phyloP scores from a whole-genome alignment of 2,329 filamentous ascomycete genomes.

The Talaromyces amestolkiae region DNA sequence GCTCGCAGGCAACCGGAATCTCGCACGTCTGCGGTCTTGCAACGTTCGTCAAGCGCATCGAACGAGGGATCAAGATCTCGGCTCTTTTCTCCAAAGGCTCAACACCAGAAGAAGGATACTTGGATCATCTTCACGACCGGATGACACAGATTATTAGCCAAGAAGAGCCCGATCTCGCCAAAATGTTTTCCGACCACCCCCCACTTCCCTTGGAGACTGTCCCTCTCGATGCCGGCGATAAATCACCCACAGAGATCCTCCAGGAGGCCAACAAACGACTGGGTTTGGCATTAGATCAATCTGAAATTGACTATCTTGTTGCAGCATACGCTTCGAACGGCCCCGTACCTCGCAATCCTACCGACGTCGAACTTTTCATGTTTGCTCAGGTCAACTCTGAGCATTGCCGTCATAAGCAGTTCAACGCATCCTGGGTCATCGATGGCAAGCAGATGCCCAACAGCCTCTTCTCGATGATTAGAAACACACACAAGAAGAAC shows the following conservation, averaged over 20 bases:
- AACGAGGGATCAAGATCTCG: slow-evolving; percentile 78
- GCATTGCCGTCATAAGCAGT: slow-evolving; percentile 85
- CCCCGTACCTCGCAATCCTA: slow-evolving; percentile 60
- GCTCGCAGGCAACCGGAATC: slow-evolving; percentile 91
- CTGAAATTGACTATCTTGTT: slow-evolving; percentile 93
- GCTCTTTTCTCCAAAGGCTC: slow-evolving; percentile 58
- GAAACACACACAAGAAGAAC: slow-evolving; percentile 79
- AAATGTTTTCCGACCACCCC: slow-evolving; percentile 73
- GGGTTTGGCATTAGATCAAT: slow-evolving; percentile 80
- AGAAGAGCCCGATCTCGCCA: slow-evolving; percentile 64
- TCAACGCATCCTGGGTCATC: slow-evolving; percentile 95
- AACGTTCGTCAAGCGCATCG: slow-evolving; percentile 70
- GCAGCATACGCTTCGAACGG: slow-evolving; percentile 69
- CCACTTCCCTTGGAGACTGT: slow-evolving; percentile 69
- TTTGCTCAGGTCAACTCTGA: slow-evolving; percentile 99
- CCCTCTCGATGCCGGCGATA: slow-evolving; percentile 65
- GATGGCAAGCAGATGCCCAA: slow-evolving; percentile 76
- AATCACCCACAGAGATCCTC: slow-evolving; percentile 67
- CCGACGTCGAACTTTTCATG: slow-evolving; percentile 98
- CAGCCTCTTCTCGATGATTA: slow-evolving; percentile 92
- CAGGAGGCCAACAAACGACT: slow-evolving; percentile 79
- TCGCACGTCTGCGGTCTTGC: slow-evolving; percentile 85
- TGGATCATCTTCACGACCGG: slow-evolving; percentile 76
- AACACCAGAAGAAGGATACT: slow-evolving; percentile 56
- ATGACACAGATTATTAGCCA: slow-evolving; percentile 86